Base-by-base conservation (phyloP, 2,329 filamentous ascomycete species). In the Beauveria varroae region DNA sequence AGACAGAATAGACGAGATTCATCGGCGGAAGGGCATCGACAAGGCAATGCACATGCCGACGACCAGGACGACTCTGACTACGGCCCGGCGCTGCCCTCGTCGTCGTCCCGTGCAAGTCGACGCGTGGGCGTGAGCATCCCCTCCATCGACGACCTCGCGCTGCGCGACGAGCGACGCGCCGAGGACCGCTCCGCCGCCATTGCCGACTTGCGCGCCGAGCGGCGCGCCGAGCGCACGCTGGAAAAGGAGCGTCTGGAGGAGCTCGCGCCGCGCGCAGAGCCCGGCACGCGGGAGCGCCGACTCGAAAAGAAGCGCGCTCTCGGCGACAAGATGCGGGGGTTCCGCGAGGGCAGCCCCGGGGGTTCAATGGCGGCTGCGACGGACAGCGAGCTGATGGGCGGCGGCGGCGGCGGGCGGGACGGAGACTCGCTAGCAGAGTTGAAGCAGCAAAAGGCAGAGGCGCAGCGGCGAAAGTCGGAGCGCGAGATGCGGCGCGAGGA, bases 401-500 rank as follows among this genome's bases (percentile, higher is more conserved):
- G 82, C 3, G 26, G 24, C 24, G 87, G 82, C 1, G 87, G 82
- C 50, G 30, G 30, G 30, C 30, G 30, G 30, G 30, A 34, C 30
- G 30, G 30, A 34, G 82, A 82, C 53, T 81, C 80, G 14, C 67
- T 87, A n/a, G 83, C 81, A 1, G 88, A 91, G 63, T 86, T 87
- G 65, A 93, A 88, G 77, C 81, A 79, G 68, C 77, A 83, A 71
- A 85, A 88, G 73, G 82, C 84, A 66, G 82, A 79, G 62, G 79
- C 85, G 67, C 84, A 91, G 75, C 78, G 83, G 67, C 87, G 87
- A 75, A 96, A 93, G 81, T 91, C 86, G 67, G 92, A 96, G 73
- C 75, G 93, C 57, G 91, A 97, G 79, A 76, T 95, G 18, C 76
- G 91, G 63, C 82, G 90, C 68, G 93, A 97, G 73, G 93, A 96